Percentiles rank a stretch among this genome's conserved stretches.
phyloP scores from a whole-genome alignment of 441 rosid genomes.

The Bruguiera hainesii region DNA sequence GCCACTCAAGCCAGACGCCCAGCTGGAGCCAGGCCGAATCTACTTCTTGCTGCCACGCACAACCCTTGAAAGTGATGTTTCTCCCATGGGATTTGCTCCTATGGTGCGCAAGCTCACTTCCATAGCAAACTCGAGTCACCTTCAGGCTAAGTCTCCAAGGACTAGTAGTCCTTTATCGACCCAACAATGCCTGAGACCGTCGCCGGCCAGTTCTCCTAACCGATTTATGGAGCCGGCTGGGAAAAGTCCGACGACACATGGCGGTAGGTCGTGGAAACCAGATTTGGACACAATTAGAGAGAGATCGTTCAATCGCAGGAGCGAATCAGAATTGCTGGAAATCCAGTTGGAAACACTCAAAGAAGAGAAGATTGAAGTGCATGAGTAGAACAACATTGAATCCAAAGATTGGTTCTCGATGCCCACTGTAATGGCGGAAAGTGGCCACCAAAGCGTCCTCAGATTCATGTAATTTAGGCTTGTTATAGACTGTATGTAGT shows the following conservation, averaged over 20 bases:
- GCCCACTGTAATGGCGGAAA: no score
- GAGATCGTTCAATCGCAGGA: slow-evolving; percentile 34
- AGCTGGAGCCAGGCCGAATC: slow-evolving; percentile 31
- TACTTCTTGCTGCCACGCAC: slow-evolving; percentile 36
- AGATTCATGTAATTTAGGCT: no score
- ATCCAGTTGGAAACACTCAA: slow-evolving; percentile 4
- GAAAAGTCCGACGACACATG: neutral
- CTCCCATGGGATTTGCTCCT: slow-evolving; percentile 25
- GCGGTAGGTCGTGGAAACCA: slow-evolving; percentile 37
- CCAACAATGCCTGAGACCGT: neutral
- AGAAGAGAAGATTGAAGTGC: neutral
- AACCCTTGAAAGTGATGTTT: slow-evolving; percentile 18
- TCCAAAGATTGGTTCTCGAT: neutral
- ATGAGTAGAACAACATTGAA: neutral
- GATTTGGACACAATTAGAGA: slow-evolving; percentile 43
- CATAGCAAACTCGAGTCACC: slow-evolving; percentile 15
- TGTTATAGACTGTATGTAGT: no score
- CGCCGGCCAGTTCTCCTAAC: slow-evolving; percentile 7
- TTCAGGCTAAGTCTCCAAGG: slow-evolving; percentile 5
- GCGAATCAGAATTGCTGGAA: slow-evolving; percentile 37
- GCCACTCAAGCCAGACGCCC: slow-evolving; percentile 23
- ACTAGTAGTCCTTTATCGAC: neutral
- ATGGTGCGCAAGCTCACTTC: slow-evolving; percentile 25
- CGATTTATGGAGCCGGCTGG: no score
- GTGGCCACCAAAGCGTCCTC: no score